Base-by-base conservation (phyloP, 805 yeast genomes). In the Teunomyces panamensis region DNA sequence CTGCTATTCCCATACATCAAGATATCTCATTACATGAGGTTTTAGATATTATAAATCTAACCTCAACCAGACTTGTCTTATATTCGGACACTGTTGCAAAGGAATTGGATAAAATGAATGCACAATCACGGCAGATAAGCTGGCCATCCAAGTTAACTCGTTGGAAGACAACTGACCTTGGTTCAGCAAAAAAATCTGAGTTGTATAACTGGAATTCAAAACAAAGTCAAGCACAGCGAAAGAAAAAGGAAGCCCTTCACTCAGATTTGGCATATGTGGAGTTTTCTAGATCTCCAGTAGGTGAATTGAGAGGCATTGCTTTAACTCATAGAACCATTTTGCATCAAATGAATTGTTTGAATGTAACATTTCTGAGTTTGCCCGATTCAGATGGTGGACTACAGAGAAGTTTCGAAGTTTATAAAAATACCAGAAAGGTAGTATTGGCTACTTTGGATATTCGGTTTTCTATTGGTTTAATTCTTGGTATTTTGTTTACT, bases 271-370 rank as follows among this genome's bases (percentile, higher is more conserved):
- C 98, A 0, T 94, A 94, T 59, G 91, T 94, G 10, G 99, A 94
- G 67, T 94, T 87, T 60, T 82, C 94, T 0, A 80, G 91, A 56
- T 86, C 95, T 1, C 95, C 97, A 0, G 80, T 87, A 26, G 98
- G 98, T 2, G 95, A 91, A 54, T 68, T 90, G 30, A 75, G 96
- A 49, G 99, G 99, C 13, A 96, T 94, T 30, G 96, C 95, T 1
- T 79, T 94, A 61, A 87, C 94, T 20, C 98, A 94, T 63, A 74
- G 89, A 49, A 90, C 96, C 0, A 79, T 94, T 5, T 77, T 87
- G 61, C 92, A 89, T 55, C 99, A 94, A 60, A 88, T 94, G 91
- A 78, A 80, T 51, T 79, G 89, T 42, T 60, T 94, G 20, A 78
- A 86, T 4, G 75, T 83, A 8, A 80, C 92, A 10, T 67, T 92